Evolutionary conservation across 306 rosid genomes (phyloP), one percentile per base, ranked within the genome.

Genomic region (Purshia tridentata): DNA sequence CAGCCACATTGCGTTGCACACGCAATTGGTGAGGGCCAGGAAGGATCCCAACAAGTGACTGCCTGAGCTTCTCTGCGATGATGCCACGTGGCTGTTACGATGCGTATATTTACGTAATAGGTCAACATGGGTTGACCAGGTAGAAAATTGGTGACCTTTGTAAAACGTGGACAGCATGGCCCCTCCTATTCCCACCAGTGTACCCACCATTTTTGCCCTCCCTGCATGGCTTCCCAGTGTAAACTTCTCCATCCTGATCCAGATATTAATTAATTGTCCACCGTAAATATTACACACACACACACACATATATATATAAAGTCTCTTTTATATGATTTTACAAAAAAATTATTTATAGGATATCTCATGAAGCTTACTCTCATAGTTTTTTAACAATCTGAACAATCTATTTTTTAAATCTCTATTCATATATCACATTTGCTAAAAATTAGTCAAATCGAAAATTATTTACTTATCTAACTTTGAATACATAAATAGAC

Each of bases 141-240:
- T 68, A 39, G 72, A 2, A 49, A 87, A 68, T 22, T 85, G 70
- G 6, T 47, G 39, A 4, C 92, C 96, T 82, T 74, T 85, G 83
- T 76, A 40, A 69, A 89, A 82, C 0, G 88, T 87, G 55, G 87
- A 70, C 22, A 87, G 0, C 92, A 87, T 87, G 15, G 96, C 90
- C 67, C 90, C 96, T 46, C 90, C 86, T 8, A 89, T 78, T 64
- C 92, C 85, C 6, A 76, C n/a, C 8, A 83, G 2, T 1, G 92
- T 89, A 57, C 92, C 96, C 9, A 76, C 22, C 23, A 82, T 77
- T 44, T 87, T 89, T 1, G 88, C 88, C 70, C 54, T 75, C 49
- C 96, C 96, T 10, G 77, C 66, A 22, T 72, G 69, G 39, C 76
- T 81, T 41, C 70, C 53, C 35, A 81, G 20, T 9, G 72, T 73